Evolutionary conservation across 106 monocot species (phyloP).

Genomic region (Platanthera guangdongensis): DNA sequence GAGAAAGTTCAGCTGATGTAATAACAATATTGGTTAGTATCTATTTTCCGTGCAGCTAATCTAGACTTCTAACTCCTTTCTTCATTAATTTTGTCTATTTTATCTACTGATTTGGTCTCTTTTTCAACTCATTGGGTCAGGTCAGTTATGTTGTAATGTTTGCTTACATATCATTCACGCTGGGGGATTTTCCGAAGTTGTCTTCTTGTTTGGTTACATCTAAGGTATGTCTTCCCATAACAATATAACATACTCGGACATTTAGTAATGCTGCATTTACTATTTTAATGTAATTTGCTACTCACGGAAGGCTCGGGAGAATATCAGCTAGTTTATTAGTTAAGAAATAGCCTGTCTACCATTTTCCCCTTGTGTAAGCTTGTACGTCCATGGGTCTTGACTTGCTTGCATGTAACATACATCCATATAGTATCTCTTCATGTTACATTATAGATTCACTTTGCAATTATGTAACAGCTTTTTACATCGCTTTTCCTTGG

Average conservation of each 20-base stretch:
- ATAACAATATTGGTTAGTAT: conserved; percentile 67
- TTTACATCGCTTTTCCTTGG: not conserved
- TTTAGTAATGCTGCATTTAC: no score
- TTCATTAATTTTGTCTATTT: not conserved
- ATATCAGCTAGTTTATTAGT: no score
- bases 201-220: conserved; percentile 69
- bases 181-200: conserved; percentile 48
- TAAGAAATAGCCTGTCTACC: no score
- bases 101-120: not conserved
- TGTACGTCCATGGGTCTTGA: not conserved
- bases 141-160: conserved; percentile 98
- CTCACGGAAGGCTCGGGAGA: no score
- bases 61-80: not conserved
- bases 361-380: not conserved
- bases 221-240: conserved; percentile 50
- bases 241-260: not conserved
- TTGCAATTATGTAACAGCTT: not conserved
- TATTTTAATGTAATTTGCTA: no score
- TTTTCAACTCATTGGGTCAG: conserved; percentile 36
- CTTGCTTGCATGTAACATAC: not conserved
- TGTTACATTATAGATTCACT: not conserved
- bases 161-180: conserved; percentile 78
- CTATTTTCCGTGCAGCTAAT: not conserved
- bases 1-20: conserved; percentile 92
- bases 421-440: not conserved